Evolutionary conservation across 768 basidiomycete species (phyloP), one percentile per base, ranked within the genome.

Genomic region (Hygrophoropsis aurantiaca): DNA sequence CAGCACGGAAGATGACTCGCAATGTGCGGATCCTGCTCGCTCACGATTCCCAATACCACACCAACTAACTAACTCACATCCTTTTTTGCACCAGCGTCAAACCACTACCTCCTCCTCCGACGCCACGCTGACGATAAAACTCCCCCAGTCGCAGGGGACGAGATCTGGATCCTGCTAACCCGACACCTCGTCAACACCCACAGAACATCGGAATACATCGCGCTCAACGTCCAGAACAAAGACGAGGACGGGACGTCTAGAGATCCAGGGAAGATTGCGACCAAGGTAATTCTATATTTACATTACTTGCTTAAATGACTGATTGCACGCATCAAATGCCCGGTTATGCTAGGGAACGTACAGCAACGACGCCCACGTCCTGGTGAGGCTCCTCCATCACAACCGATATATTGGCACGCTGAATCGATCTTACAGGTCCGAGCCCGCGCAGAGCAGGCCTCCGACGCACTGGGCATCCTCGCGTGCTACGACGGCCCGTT

Each of bases 81-180:
- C n/a, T n/a, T 20, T 24, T 20, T 20, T 15, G n/a, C 42, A 48
- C 4, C 48, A 77, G 74, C 66, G 23, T 69, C 69, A 15, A 61
- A 62, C 44, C 74, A 67, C 45, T 61, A 72, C 53, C 61, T 77
- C 13, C 73, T 60, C 46, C 63, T 73, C 53, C 70, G 70, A 23
- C 74, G 80, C 39, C 51, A 54, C 32, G 16, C 54, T 21, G 47
- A 42, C 5, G 4, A 58, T 23, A 54, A 36, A 36, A 42, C 25
- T 18, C 25, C 16, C 16, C 20, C 27, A 13, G 50, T 58, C 18
- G 50, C 27, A 21, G 59, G 56, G 15, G 56, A 72, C 23, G 84
- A 90, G 36, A 72, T 97, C 5, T 95, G 87, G 90, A 57, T 94
- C 7, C 75, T 94, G 2, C 74, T 97, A 2, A 86, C 85, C 0